These are phyloP conservation scores for Oenanthe sinensis DNA, from an alignment of 129 eudicot genomes.

Conservation along the genomic window DNA sequence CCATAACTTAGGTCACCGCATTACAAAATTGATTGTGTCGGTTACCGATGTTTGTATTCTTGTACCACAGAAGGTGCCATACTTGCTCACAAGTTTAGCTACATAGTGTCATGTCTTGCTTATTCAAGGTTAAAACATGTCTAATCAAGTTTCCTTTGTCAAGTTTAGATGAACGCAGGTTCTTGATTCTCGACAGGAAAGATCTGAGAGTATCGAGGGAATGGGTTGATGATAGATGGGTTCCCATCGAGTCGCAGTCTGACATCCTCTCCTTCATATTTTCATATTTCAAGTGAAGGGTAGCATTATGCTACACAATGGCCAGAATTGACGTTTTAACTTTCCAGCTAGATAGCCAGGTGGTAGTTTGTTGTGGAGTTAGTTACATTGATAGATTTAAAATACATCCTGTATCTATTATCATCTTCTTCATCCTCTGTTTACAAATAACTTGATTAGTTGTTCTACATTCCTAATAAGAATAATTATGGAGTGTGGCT, in stretches of 20 bases:
- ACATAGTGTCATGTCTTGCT: background rate
- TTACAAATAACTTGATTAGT: too few species aligned
- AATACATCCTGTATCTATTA: background rate
- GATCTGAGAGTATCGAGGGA: conserved; percentile 43
- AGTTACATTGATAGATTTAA: too few species aligned
- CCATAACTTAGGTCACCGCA: background rate
- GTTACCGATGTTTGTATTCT: too few species aligned
- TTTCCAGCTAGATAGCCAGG: background rate
- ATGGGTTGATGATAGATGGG: conserved; percentile 44
- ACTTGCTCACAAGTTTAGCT: too few species aligned
- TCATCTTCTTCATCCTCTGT: background rate
- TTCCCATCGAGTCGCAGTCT: conserved; percentile 25
- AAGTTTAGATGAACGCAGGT: conserved; percentile 31
- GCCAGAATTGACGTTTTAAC: too few species aligned
- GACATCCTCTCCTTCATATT: conserved; percentile 26
- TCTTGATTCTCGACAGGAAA: conserved; percentile 15
- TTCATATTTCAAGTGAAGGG: conserved; percentile 1
- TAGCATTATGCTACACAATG: background rate
- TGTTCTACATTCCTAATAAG: too few species aligned
- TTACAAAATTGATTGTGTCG: too few species aligned
- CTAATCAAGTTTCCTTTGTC: background rate
- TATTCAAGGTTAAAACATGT: background rate
- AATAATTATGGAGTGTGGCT: too few species aligned
- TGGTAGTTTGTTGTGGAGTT: background rate
- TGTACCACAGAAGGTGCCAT: background rate